These are phyloP conservation scores for sorghum (Sorghum bicolor) DNA, from an alignment of 176 grass and related monocot genomes.

Conservation along the genomic window DNA sequence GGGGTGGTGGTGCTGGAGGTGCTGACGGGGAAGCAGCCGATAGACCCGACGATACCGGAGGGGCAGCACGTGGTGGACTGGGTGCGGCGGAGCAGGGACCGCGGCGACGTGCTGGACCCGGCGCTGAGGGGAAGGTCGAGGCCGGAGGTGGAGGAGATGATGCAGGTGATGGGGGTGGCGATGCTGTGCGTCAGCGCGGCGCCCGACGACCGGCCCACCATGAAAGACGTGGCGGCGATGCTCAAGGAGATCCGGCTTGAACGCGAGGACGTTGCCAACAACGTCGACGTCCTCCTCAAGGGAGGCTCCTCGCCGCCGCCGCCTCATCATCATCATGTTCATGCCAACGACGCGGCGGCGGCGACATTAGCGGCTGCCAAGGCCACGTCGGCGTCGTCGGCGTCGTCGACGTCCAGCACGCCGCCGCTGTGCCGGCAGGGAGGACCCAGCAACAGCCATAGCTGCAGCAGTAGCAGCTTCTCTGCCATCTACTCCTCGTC, in stretches of 20 bases:
- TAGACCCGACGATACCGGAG: constrained; percentile 85
- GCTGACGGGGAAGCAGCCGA: constrained; percentile 87
- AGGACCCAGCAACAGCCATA: not conserved
- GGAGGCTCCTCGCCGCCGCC: constrained; percentile 19
- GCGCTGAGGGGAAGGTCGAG: constrained; percentile 38
- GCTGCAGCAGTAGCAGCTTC: constrained; percentile 43
- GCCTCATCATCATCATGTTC: not conserved
- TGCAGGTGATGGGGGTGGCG: constrained; percentile 83
- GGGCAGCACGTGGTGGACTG: constrained; percentile 82
- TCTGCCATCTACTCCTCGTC: constrained; percentile 43
- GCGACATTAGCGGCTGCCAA: not conserved
- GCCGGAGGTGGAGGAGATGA: constrained; percentile 80
- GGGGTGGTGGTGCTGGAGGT: constrained; percentile 98
- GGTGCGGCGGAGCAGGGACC: constrained; percentile 66
- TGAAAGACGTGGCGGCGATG: constrained; percentile 94
- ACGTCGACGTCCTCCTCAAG: constrained; percentile 67
- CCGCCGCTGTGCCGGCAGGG: constrained; percentile 37
- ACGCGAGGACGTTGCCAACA: constrained; percentile 65
- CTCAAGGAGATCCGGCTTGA: constrained; percentile 86
- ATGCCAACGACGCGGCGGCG: not conserved
- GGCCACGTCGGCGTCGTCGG: not conserved
- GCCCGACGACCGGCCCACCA: constrained; percentile 78
- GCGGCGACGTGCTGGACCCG: constrained; percentile 57
- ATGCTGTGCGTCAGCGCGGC: constrained; percentile 68
- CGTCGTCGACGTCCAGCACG: constrained; percentile 44